phyloP scores from a whole-genome alignment of 768 basidiomycete species.

The Suillus tomentosus region DNA sequence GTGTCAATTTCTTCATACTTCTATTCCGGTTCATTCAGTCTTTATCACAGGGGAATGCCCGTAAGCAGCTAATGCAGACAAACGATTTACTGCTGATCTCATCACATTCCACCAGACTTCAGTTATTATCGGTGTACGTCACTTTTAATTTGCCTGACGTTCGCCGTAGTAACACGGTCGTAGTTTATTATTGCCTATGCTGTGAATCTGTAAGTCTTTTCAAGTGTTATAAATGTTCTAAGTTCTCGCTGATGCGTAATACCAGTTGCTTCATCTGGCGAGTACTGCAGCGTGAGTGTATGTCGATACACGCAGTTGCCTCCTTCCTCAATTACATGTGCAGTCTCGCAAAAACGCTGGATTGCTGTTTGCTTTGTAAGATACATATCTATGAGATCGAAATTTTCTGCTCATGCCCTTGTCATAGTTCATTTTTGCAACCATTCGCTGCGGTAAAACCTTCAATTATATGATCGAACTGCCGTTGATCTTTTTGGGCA shows the following conservation, averaged over 20 bases:
- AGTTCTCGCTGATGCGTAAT: background rate
- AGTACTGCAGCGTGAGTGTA: slow-evolving; percentile 20
- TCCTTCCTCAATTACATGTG: background rate
- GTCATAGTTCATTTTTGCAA: slow-evolving; percentile 13
- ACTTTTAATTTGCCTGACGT: background rate
- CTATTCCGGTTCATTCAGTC: background rate
- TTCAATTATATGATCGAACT: background rate
- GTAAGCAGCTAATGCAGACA: slow-evolving; percentile 7
- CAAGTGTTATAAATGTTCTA: background rate
- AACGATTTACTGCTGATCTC: background rate
- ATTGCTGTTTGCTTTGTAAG: slow-evolving; percentile 20
- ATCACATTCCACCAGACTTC: slow-evolving; percentile 6
- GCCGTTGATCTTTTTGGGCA: slow-evolving; percentile 2
- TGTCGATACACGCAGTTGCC: background rate
- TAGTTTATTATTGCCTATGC: slow-evolving; percentile 12
- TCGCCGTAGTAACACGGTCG: background rate
- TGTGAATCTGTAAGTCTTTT: slow-evolving; percentile 10
- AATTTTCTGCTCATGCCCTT: background rate
- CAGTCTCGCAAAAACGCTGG: slow-evolving; percentile 17
- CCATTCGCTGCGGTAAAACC: slow-evolving; percentile 14
- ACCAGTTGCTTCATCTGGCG: slow-evolving; percentile 24
- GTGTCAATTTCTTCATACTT: background rate
- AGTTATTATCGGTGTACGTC: slow-evolving; percentile 16
- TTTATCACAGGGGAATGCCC: slow-evolving; percentile 14
- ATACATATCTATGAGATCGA: background rate